These are phyloP conservation scores for Ogataea parapolymorpha DNA, from an alignment of 805 yeast species.

Conservation along the genomic window DNA sequence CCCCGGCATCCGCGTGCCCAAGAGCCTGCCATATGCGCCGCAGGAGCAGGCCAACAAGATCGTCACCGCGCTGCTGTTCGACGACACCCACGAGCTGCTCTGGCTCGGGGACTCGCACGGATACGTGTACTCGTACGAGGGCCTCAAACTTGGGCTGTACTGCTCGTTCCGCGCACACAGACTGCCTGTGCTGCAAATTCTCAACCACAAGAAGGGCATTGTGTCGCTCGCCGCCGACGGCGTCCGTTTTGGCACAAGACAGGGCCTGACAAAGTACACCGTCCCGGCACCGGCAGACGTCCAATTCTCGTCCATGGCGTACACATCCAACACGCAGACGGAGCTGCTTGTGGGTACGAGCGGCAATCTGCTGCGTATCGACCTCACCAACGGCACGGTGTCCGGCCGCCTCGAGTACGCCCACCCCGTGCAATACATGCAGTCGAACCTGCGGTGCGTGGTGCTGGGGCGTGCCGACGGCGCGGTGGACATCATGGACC, in stretches of 20 bases:
- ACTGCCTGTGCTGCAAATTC: constrained; percentile 47
- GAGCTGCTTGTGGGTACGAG: constrained; percentile 45
- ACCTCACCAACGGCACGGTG: constrained; percentile 37
- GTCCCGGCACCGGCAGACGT: constrained; percentile 27
- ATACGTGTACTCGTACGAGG: constrained; percentile 40
- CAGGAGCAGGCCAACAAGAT: constrained; percentile 21
- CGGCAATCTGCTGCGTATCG: constrained; percentile 35
- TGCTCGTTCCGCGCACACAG: constrained; percentile 54
- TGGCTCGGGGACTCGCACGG: constrained; percentile 83
- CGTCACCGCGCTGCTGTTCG: constrained; percentile 48
- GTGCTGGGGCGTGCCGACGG: constrained; percentile 61
- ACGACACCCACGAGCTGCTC: constrained; percentile 66
- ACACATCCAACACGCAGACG: constrained; percentile 38
- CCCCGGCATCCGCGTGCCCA: constrained; percentile 26
- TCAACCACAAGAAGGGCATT: constrained; percentile 56
- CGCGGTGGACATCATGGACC: constrained; percentile 60
- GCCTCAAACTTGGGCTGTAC: constrained; percentile 50
- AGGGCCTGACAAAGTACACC: constrained; percentile 47
- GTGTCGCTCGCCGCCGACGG: constrained; percentile 51
- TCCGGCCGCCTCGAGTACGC: constrained; percentile 39
- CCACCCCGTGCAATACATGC: constrained; percentile 45
- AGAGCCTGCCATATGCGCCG: constrained; percentile 17
- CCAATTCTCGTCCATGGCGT: constrained; percentile 40
- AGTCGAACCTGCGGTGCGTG: constrained; percentile 49
- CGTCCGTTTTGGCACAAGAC: constrained; percentile 50